phyloP scores from a whole-genome alignment of 352 stramenopile genomes.

The Globisporangium heterothallicum region DNA sequence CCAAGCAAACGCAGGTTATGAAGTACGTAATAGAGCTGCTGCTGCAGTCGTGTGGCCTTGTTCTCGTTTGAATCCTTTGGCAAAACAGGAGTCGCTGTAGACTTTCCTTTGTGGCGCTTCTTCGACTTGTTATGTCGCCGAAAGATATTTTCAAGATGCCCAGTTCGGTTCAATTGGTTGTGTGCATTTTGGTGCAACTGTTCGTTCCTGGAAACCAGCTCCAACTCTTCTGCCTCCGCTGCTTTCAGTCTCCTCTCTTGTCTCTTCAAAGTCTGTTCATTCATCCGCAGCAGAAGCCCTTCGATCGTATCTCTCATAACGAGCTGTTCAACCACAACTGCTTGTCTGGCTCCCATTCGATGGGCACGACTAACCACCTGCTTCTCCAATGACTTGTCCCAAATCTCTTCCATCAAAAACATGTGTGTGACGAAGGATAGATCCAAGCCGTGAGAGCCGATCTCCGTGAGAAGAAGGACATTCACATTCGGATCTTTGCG shows the following conservation, averaged over 20 bases:
- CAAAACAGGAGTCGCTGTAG: slow-evolving; percentile 5
- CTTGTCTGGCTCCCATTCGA: slow-evolving; percentile 91
- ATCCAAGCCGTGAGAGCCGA: slow-evolving; percentile 94
- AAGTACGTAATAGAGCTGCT: slow-evolving; percentile 42
- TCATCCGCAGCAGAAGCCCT: slow-evolving; percentile 54
- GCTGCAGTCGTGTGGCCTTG: slow-evolving; percentile 36
- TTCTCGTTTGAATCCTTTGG: slow-evolving; percentile 22
- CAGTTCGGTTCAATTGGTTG: not conserved
- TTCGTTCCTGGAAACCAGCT: slow-evolving; percentile 9
- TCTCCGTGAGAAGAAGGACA: slow-evolving; percentile 91
- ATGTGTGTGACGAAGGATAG: slow-evolving; percentile 98
- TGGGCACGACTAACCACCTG: slow-evolving; percentile 95
- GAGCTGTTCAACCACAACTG: slow-evolving; percentile 91
- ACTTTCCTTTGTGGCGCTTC: slow-evolving; percentile 22
- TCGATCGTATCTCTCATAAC: slow-evolving; percentile 86
- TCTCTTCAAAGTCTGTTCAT: slow-evolving; percentile 15
- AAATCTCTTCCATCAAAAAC: slow-evolving; percentile 97
- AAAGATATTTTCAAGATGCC: not conserved
- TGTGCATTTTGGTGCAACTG: slow-evolving; percentile 2
- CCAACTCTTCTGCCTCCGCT: slow-evolving; percentile 2
- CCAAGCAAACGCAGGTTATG: slow-evolving; percentile 40
- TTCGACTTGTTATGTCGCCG: slow-evolving; percentile 7
- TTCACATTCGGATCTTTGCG: slow-evolving; percentile 64
- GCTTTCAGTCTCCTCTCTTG: slow-evolving; percentile 6
- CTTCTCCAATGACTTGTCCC: slow-evolving; percentile 92